phyloP scores from a whole-genome alignment of 78 protist species.

The Isochrysis galbana region DNA sequence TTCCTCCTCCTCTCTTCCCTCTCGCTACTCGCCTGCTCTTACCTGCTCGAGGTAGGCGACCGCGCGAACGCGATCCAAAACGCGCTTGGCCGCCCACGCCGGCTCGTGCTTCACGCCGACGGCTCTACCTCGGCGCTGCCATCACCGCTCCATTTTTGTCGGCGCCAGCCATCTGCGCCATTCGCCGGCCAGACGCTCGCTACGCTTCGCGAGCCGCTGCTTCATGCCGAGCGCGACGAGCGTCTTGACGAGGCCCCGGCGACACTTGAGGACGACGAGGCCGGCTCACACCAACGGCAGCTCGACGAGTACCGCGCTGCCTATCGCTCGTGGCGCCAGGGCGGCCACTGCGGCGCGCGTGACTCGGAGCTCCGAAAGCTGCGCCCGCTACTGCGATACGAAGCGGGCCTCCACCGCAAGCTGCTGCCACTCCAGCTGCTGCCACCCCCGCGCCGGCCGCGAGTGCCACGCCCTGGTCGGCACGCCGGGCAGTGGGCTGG shows the following conservation, averaged over 20 bases:
- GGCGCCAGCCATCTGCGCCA: too few relatives aligned
- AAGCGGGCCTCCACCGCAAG: neutral
- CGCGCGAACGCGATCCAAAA: neutral
- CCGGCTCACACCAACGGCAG: too few relatives aligned
- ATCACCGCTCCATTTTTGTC: too few relatives aligned
- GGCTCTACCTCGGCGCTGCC: too few relatives aligned
- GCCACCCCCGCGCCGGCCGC: neutral
- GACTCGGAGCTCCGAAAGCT: neutral
- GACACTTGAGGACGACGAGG: too few relatives aligned
- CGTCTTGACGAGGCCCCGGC: too few relatives aligned
- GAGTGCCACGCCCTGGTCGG: too few relatives aligned
- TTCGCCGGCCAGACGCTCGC: too few relatives aligned
- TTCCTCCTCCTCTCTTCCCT: neutral
- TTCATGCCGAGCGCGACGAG: too few relatives aligned
- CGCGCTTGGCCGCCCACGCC: neutral
- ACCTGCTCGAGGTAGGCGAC: neutral
- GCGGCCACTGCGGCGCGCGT: neutral
- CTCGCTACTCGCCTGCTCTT: neutral
- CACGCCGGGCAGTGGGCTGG: too few relatives aligned
- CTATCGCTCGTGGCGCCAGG: neutral
- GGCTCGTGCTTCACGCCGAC: neutral
- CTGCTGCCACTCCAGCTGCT: neutral
- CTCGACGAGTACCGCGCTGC: slow-evolving; percentile 6
- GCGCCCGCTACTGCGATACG: neutral
- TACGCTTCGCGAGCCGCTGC: too few relatives aligned